Base-by-base conservation (phyloP, 768 basidiomycete genomes). In the Tulasnella sp. region DNA sequence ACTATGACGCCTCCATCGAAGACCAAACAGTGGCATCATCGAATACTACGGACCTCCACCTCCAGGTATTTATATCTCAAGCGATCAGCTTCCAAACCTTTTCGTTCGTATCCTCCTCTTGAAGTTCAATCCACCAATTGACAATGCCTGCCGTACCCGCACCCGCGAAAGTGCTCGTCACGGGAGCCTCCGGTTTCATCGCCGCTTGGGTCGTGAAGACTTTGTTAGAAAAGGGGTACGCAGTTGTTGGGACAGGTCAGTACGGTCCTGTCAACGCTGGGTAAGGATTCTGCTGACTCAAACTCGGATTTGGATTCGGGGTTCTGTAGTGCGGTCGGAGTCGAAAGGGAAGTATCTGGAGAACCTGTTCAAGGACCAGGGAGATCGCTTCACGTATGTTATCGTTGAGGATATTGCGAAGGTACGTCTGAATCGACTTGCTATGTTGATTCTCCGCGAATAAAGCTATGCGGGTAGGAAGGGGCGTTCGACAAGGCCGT, bases 391-490 rank as follows among this genome's bases (percentile, higher is more conserved):
- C 75, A 87, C 90, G 74, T 78, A 88, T 52, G 85, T 85, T 19
- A 80, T 91, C 26, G 90, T 94, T 0, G 83, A 86, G 62, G 91
- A 95, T 76, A 89, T 94, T 74, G 82, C 82, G 7, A 77, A 83
- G 80, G 86, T 70, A 44, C 17, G 34, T n/a, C 42, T 42, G 17
- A 26, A 16, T 37, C 34, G 2, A 29, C 7, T 17, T 70, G 22
- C 26, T 69, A n/a, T n/a, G 12, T 40, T 17, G 7, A 11, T 12
- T 16, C n/a, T 37, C n/a, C 29, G 41, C 36, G 22, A 32, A 1
- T 37, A 4, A 72, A 29, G 22, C 26, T 65, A 3, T 14, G 22
- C 32, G 22, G 26, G 11, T 22, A 74, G 74, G 71, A 72, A 26
- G 77, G 77, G 29, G 80, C 79, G 0, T 83, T 83, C 74, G 80